These are phyloP conservation scores for Sanguinoderma infundibulare DNA, from an alignment of 1,284 basidiomycete genomes.

Conservation along the genomic window DNA sequence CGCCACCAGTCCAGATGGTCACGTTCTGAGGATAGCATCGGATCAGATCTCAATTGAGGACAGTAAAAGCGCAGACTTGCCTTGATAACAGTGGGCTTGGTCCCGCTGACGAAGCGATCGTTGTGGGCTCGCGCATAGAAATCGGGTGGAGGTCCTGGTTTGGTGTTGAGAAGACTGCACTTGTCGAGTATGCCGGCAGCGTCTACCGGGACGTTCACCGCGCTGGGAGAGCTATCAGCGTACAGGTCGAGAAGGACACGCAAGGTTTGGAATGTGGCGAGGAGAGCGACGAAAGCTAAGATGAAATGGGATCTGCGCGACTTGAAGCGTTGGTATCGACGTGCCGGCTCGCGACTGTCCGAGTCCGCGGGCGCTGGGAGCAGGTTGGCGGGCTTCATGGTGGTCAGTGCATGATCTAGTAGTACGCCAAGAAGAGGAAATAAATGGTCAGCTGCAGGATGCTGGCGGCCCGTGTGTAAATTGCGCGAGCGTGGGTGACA, in stretches of 20 bases:
- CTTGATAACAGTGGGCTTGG: slow-evolving; percentile 51
- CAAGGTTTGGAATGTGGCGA: background rate
- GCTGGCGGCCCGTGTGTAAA: background rate
- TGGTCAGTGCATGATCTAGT: background rate
- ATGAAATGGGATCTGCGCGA: background rate
- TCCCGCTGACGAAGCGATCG: slow-evolving; percentile 70
- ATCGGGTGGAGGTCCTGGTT: slow-evolving; percentile 46
- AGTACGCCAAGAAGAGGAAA: background rate
- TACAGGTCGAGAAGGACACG: background rate
- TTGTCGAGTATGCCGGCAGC: slow-evolving; percentile 36
- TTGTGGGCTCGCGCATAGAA: slow-evolving; percentile 58
- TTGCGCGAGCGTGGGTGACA: background rate
- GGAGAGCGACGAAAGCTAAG: background rate
- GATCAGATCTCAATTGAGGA: background rate
- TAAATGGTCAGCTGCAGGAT: background rate
- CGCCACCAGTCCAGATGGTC: slow-evolving; percentile 65
- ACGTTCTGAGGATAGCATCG: slow-evolving; percentile 52
- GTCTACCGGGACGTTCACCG: slow-evolving; percentile 26
- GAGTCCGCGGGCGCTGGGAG: background rate
- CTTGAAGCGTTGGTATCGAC: background rate
- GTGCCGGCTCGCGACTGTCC: background rate
- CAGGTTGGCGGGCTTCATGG: background rate
- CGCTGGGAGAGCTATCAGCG: background rate
- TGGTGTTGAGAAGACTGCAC: slow-evolving; percentile 43
- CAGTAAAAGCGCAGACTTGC: slow-evolving; percentile 2